phyloP scores from a whole-genome alignment of 2,329 filamentous ascomycete genomes.

The Diaporthe vaccinii region DNA sequence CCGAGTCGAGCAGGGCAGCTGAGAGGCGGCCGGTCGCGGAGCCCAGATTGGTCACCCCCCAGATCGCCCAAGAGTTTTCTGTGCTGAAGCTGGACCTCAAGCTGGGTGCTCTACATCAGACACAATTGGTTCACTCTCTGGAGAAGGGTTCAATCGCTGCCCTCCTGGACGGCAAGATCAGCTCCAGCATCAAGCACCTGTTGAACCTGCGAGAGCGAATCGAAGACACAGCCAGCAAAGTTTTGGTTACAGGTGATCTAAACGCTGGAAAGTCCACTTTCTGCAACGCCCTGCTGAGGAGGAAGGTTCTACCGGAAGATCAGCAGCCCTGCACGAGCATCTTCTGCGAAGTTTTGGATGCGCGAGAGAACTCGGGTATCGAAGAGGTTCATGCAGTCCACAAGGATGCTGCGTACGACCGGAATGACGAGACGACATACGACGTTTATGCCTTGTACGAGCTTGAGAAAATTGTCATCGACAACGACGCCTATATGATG shows the following conservation, averaged over 20 bases:
- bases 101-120: constrained; percentile 86
- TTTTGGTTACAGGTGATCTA: constrained; percentile 93
- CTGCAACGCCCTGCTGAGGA: constrained; percentile 93
- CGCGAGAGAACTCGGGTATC: constrained; percentile 87
- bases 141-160: constrained; percentile 93
- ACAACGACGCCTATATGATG: constrained; percentile 89
- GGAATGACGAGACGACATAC: constrained; percentile 94
- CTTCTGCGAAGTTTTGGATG: constrained; percentile 96
- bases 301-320: constrained; percentile 94
- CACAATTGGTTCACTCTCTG: constrained; percentile 92
- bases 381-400: constrained; percentile 98
- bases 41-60: constrained; percentile 88
- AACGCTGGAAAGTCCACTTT: constrained; percentile 99
- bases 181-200: constrained; percentile 92
- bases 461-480: constrained; percentile 89
- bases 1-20: constrained; percentile 81
- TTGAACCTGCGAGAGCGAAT: constrained; percentile 90
- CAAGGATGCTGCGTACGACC: constrained; percentile 82
- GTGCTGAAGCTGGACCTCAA: constrained; percentile 95
- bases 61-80: constrained; percentile 96
- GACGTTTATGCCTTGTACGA: constrained; percentile 84
- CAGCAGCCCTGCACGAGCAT: constrained; percentile 98
- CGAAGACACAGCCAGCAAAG: constrained; percentile 97
- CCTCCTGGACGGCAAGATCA: constrained; percentile 92
- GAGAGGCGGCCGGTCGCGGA: constrained; percentile 74